Base-by-base conservation (phyloP, 2,329 filamentous ascomycete genomes). In the Trichoderma cornu-damae region DNA sequence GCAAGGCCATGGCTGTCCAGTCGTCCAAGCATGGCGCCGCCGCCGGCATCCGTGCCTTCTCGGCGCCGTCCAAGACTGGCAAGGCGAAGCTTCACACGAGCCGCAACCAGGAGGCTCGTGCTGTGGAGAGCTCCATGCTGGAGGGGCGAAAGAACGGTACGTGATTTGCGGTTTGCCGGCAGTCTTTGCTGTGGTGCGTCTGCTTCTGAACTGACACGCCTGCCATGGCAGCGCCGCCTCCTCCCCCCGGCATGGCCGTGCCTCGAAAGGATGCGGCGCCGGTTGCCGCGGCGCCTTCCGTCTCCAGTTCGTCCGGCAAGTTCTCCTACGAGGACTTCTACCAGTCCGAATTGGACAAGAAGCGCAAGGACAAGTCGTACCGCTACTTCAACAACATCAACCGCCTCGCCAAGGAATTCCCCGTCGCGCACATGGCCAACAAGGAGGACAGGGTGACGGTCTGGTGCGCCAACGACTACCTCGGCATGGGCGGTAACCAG, bases 341-440 rank as follows among this genome's bases (percentile, higher is more conserved):
- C 76, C 77, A 86, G 63, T 78, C 78, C 61, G 93, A 99, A 73
- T 76, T 99, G 65, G 90, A 96, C 67, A 97, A 96, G 83, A 99
- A 99, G 79, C 94, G 96, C 82, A 92, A 96, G 81, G 94, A 99
- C 81, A 97, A 96, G 79, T 96, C 92, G 52, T 99, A 99, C 79
- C 90, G 94, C 69, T 97, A 97, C 79, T 99, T 99, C 80, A 99
- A 99, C 82, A 99, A 99, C 79, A 99, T 99, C 84, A 99, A 99
- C 70, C 91, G 94, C 34, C 81, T 99, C 60, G 94, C 94, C 64
- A 90, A 94, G 76, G 90, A 97, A 63, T 99, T 99, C 62, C 94
- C 94, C 28, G 89, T 89, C 63, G 94, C 94, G 44, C 94, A 99
- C 73, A 96, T 95, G 81, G 82, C 89, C 14, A 85, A 81, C 59